Evolutionary conservation across 345 rosid species (phyloP).

Genomic region (Syzygium aqueum): DNA sequence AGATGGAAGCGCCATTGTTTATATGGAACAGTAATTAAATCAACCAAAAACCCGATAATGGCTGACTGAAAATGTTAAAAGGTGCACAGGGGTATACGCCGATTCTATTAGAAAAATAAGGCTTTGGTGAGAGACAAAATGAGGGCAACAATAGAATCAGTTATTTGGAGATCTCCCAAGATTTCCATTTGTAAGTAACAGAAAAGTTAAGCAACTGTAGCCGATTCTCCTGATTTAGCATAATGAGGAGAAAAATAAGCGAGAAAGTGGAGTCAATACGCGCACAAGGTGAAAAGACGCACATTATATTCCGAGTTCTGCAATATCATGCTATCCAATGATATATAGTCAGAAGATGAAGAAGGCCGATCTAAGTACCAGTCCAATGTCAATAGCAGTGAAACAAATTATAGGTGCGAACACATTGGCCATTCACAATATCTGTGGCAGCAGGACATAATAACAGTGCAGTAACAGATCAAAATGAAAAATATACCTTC

Average conservation of each 20-base stretch:
- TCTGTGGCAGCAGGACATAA: background rate
- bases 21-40: background rate
- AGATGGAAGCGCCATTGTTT: background rate
- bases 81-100: background rate
- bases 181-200: background rate
- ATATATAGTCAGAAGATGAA: background rate
- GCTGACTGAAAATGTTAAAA: background rate
- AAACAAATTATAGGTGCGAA: background rate
- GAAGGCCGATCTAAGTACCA: background rate
- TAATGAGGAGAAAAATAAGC: background rate
- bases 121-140: background rate
- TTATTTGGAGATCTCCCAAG: background rate
- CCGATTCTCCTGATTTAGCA: background rate
- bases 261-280: background rate
- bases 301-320: background rate
- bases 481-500: background rate
- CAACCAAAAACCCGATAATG: background rate
- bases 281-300: background rate
- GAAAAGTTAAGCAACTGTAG: background rate
- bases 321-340: background rate
- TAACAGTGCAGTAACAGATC: background rate
- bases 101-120: background rate
- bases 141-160: background rate
- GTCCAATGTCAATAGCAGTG: background rate
- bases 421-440: background rate